phyloP scores from a whole-genome alignment of 352 stramenopile species.

The Phytophthora megakarya region DNA sequence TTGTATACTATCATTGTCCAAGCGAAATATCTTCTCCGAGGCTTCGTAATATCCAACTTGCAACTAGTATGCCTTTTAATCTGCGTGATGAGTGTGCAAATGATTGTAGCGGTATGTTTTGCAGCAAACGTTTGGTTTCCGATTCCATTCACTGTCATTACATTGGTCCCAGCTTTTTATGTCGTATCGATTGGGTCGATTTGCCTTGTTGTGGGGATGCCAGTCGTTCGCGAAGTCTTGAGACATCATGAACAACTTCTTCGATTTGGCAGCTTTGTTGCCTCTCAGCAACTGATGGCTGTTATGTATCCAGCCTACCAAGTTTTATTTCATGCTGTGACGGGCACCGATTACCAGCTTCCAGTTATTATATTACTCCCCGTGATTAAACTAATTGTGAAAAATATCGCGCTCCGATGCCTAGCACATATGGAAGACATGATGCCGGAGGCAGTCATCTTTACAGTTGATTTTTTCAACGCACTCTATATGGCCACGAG shows the following conservation, averaged over 20 bases:
- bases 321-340: slow-evolving; percentile 14
- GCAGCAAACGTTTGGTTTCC: slow-evolving; percentile 28
- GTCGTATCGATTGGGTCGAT: neutral
- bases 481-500: slow-evolving; percentile 31
- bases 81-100: slow-evolving; percentile 5
- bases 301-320: slow-evolving; percentile 28
- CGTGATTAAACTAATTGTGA: slow-evolving; percentile 33
- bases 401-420: slow-evolving; percentile 27
- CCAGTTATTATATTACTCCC: slow-evolving; percentile 30
- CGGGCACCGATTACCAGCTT: slow-evolving; percentile 18
- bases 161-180: slow-evolving; percentile 19
- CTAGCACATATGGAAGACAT: slow-evolving; percentile 34
- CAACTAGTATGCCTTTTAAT: slow-evolving; percentile 6
- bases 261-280: slow-evolving; percentile 12
- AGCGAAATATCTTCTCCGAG: slow-evolving; percentile 20
- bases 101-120: slow-evolving; percentile 14
- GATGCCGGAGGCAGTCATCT: slow-evolving; percentile 42
- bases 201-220: neutral
- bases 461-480: slow-evolving; percentile 40
- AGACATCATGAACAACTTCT: slow-evolving; percentile 4
- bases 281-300: slow-evolving; percentile 20
- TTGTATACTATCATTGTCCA: slow-evolving; percentile 18
- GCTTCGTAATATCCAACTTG: slow-evolving; percentile 10
- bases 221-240: slow-evolving; percentile 16
- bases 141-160: slow-evolving; percentile 34